Base-by-base conservation (phyloP, 192 early-diverging fungal species). In the Podila epigama region DNA sequence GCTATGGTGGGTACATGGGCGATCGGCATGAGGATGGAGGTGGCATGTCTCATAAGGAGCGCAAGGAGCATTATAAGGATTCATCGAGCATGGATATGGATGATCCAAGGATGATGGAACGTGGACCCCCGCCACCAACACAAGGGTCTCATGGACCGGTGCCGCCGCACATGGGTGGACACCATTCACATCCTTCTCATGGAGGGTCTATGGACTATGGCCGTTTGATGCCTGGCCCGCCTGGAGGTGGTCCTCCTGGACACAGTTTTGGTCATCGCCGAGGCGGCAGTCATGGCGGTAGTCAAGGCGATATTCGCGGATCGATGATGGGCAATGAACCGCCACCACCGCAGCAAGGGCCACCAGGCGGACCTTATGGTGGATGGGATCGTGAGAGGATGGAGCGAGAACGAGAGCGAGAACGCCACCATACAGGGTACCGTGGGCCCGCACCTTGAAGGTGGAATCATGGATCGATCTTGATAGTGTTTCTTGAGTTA, bases 121-220 rank as follows among this genome's bases (percentile, higher is more conserved):
- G 58, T 13, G 58, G 72, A 12, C 44, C 63, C 12, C 66, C 66
- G 13, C 66, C 57, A n/a, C 66, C 72, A 4, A n/a, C n/a, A n/a
- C n/a, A n/a, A n/a, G 27, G 27, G 25, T 31, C 71, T 8, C 72
- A 77, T 29, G 72, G 72, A 60, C 72, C 72, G 3, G 68, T 77
- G 55, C 65, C 64, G 4, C 71, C 72, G 0, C 52, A 27, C 7
- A 77, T 77, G 72, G 72, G 72, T 16, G 52, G 48, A 6, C 64
- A 68, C 25, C 72, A 77, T 20, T 51, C 60, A 13, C 72, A 77
- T 39, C 71, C 71, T 4, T 75, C 71, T 18, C 71, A 75, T 33
- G 71, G 71, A 40, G 69, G 72, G 39, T 77, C 73, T 0, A 77
- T 77, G 50, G 73, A 77, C 28, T 77, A 77, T 64, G 73, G 73